These are phyloP conservation scores for Candida taoyuanica DNA, from an alignment of 805 yeast species.

Conservation along the genomic window DNA sequence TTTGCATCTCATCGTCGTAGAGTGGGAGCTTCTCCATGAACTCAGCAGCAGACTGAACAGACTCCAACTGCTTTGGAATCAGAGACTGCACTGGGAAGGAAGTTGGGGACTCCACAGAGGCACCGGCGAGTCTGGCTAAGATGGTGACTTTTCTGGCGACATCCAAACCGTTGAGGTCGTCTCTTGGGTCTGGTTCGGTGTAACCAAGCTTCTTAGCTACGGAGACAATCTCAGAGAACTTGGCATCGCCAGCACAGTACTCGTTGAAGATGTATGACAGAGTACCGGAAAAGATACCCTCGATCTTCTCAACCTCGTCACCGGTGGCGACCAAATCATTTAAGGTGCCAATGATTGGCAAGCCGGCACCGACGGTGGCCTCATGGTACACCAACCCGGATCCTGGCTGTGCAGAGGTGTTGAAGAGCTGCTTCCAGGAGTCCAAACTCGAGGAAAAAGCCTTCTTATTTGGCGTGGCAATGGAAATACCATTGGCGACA, in stretches of 20 bases:
- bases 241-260: conserved; percentile 69
- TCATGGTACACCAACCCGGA: conserved; percentile 87
- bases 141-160: conserved; percentile 98
- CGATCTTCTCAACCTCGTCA: conserved; percentile 84
- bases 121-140: conserved; percentile 88
- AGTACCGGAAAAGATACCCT: conserved; percentile 96
- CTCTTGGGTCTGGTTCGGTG: conserved; percentile 99
- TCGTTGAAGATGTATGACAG: conserved; percentile 92
- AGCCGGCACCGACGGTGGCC: conserved; percentile 98
- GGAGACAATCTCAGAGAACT: conserved; percentile 85
- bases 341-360: conserved; percentile 87
- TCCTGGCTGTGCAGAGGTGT: conserved; percentile 43
- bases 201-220: conserved; percentile 89
- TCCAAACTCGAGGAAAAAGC: conserved; percentile 79
- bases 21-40: conserved; percentile 77
- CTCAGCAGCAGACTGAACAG: conserved; percentile 67
- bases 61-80: conserved; percentile 82
- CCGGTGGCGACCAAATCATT: conserved; percentile 90
- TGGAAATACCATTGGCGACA: conserved; percentile 72
- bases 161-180: conserved; percentile 95
- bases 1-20: conserved; percentile 75
- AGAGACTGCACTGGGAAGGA: conserved; percentile 93
- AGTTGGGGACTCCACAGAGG: conserved; percentile 77
- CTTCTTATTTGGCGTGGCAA: conserved; percentile 98
- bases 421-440: conserved; percentile 74